Conservation (phyloP, 148 eudicot genomes). For the Agrostemma githago region DNA sequence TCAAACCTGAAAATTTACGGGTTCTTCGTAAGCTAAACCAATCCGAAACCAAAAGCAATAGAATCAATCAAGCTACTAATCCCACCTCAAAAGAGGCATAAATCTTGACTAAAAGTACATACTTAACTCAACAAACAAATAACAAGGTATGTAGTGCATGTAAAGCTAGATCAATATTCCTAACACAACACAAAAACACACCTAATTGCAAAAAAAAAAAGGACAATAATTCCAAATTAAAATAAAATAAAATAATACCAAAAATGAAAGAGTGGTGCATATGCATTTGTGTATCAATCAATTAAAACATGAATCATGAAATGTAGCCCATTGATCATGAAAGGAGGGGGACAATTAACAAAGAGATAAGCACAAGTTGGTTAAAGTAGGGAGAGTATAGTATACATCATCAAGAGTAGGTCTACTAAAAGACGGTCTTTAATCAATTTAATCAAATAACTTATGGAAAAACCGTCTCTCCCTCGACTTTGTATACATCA, state of each 20-base stretch:
- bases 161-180: slow-evolving; percentile 24
- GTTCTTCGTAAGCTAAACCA: not conserved
- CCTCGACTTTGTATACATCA: slow-evolving; percentile 1
- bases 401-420: no score
- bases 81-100: not conserved
- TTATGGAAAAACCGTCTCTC: no score
- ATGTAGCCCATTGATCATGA: slow-evolving; percentile 24
- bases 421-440: no score
- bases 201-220: not conserved
- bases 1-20: slow-evolving; percentile 2
- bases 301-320: slow-evolving; percentile 15
- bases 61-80: not conserved
- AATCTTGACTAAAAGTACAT: not conserved
- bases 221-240: slow-evolving; percentile 11
- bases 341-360: slow-evolving; percentile 25
- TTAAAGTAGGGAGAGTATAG: slow-evolving; percentile 15
- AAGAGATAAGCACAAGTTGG: slow-evolving; percentile 36
- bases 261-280: slow-evolving; percentile 10
- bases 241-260: not conserved
- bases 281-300: slow-evolving; percentile 18
- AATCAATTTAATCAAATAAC: no score
- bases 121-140: not conserved
- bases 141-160: slow-evolving; percentile 15
- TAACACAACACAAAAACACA: not conserved
- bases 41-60: not conserved